Conservation (phyloP, 1,284 basidiomycete genomes). For the Trametes polyzona region DNA sequence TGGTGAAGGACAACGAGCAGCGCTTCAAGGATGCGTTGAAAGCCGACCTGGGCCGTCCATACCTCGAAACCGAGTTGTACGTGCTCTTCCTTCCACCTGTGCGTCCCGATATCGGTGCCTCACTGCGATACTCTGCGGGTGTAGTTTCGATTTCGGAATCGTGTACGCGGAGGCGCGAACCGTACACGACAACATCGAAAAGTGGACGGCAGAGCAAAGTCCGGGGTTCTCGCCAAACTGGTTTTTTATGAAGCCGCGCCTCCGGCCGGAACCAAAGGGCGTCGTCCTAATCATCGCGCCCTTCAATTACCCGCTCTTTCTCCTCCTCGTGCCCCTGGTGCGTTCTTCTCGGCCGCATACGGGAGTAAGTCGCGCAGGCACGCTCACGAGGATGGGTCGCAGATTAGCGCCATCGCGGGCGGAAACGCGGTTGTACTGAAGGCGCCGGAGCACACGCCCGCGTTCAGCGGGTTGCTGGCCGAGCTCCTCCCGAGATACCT, state of each 20-base stretch:
- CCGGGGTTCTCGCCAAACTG: constrained; percentile 49
- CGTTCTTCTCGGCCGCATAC: neutral
- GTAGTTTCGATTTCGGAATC: constrained; percentile 59
- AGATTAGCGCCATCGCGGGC: constrained; percentile 73
- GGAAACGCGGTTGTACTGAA: constrained; percentile 78
- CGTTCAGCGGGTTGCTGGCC: constrained; percentile 66
- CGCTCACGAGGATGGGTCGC: neutral
- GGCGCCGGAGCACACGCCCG: constrained; percentile 75
- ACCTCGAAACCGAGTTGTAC: constrained; percentile 60
- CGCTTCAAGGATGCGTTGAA: constrained; percentile 58
- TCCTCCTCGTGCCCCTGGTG: constrained; percentile 59
- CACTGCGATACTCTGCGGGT: neutral
- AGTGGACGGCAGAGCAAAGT: constrained; percentile 77
- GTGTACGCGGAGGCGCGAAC: constrained; percentile 64
- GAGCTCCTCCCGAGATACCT: constrained; percentile 83
- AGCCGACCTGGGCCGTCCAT: constrained; percentile 60
- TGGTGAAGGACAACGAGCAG: constrained; percentile 66
- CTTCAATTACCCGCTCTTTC: constrained; percentile 63
- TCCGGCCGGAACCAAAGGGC: constrained; percentile 82
- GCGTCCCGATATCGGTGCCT: neutral
- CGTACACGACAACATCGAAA: constrained; percentile 70
- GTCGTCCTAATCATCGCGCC: constrained; percentile 69
- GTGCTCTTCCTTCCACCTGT: constrained; percentile 8
- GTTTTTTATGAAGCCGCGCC: constrained; percentile 59
- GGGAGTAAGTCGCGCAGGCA: neutral